Percentiles rank a stretch among this genome's conserved stretches.
Evolutionary conservation across 345 rosid species (phyloP).

Genomic region (Isatis tinctoria): DNA sequence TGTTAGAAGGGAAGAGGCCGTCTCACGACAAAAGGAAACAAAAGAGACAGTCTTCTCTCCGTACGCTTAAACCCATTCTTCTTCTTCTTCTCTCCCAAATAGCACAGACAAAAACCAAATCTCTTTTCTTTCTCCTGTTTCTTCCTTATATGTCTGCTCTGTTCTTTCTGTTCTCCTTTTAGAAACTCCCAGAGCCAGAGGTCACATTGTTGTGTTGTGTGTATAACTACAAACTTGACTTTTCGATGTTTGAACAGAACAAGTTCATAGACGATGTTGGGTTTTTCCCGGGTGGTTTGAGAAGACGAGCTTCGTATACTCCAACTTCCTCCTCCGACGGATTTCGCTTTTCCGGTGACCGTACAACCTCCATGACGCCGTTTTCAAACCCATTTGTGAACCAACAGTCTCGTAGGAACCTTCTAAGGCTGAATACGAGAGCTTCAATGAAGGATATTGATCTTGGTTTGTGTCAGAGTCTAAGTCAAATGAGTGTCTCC

Average conservation of each 20-base stretch:
- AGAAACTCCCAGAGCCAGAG: no score
- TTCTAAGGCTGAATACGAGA: neutral
- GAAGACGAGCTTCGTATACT: neutral
- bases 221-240: no score
- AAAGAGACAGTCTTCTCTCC: no score
- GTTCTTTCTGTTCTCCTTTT: no score
- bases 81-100: no score
- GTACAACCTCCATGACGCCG: neutral
- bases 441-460: constrained; percentile 8
- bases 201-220: no score
- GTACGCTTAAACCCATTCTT: no score
- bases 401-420: constrained; percentile 2
- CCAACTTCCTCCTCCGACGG: neutral
- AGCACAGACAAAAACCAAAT: no score
- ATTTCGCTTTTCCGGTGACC: neutral
- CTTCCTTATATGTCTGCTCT: no score
- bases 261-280: neutral
- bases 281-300: neutral
- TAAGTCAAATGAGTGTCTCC: neutral
- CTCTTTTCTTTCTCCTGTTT: no score
- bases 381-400: constrained; percentile 14
- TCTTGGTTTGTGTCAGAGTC: constrained; percentile 34
- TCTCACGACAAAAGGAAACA: no score
- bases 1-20: no score
- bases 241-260: neutral